Base-by-base conservation (phyloP, 345 rosid genomes). In the Cardamine chenopodiifolia region DNA sequence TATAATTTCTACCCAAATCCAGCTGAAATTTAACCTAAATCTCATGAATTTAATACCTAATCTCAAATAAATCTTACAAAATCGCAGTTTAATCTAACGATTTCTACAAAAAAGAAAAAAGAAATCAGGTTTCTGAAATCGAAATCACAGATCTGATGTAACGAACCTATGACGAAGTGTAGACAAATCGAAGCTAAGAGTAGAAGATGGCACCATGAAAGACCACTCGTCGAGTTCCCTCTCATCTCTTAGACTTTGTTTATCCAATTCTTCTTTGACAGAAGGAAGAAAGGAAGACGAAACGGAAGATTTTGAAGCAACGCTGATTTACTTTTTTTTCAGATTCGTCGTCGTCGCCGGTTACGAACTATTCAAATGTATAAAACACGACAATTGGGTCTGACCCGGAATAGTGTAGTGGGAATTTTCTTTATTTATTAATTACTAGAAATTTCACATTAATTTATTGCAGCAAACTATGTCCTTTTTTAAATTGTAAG, bases 151-250 rank as follows among this genome's bases (percentile, higher is more conserved):
- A 81, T 84, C 83, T 71, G 75, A 65, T 19, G 49, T 15, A 71
- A 73, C 74, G 59, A 78, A 88, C 96, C 96, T 82, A 86, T 66
- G 56, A 83, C n/a, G 76, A 83, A 78, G 53, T 79, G 91, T 0
- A 82, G 82, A 74, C 4, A 82, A 74, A 88, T 50, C 12, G 81
- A 80, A 59, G 83, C 78, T 65, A 80, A 58, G 10, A 88, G 57
- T 4, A 84, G 70, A n/a, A 73, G 77, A 58, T 25, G 71, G 11
- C 13, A 25, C 52, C 74, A 68, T 20, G 73, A 59, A 60, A 66
- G 72, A 56, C 31, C n/a, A n/a, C n/a, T n/a, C n/a, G n/a, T n/a
- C n/a, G n/a, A n/a, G n/a, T n/a, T n/a, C n/a, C n/a, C 61, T 66
- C 78, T 74, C 78, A 74, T 72, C 53, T 39, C 31, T 8, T 61